Base-by-base conservation (phyloP, 2,329 filamentous ascomycete species). In the Aspergillus transmontanensis region DNA sequence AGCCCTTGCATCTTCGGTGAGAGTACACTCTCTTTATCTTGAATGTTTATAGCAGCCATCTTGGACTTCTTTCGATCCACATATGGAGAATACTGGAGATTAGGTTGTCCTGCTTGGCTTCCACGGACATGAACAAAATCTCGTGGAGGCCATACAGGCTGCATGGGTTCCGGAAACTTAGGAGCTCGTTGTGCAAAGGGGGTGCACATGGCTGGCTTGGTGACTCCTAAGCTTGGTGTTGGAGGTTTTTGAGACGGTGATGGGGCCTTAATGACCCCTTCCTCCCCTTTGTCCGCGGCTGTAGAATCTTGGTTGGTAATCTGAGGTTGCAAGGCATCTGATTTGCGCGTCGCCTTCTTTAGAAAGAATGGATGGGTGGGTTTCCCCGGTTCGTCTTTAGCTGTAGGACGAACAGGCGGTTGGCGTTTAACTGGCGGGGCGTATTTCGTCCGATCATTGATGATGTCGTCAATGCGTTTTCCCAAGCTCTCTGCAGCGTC, bases 291-390 rank as follows among this genome's bases (percentile, higher is more conserved):
- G 23, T 55, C 30, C 5, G 28, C n/a, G 5, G 12, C 11, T n/a
- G 21, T 26, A 19, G 51, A 55, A 12, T 34, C 4, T 6, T 43
- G 28, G 26, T 9, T 26, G 23, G n/a, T 26, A 23, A 12, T 12
- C 14, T 46, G 21, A 30, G 12, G 14, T 23, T 39, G 58, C 21
- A 21, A 30, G 10, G 28, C 10, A 6, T 68, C 65, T 0, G 62
- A 6, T 26, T 70, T 72, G 32, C 64, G 73, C 10, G 76, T 74
- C 7, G 81, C 26, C 68, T 88, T 90, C 6, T 85, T 86, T 19
- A 84, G 72, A 71, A 93, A 93, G 72, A 93, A 91, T 0, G 90
- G 90, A 76, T 93, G 89, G 0, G 86, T 85, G 1, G 80, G 68
- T 69, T 85, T 88, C 7, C 75, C 68, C 50, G 77, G 69, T 60